phyloP scores from a whole-genome alignment of 495 filamentous ascomycete species.

The Paragyromitra xinjiangensis region DNA sequence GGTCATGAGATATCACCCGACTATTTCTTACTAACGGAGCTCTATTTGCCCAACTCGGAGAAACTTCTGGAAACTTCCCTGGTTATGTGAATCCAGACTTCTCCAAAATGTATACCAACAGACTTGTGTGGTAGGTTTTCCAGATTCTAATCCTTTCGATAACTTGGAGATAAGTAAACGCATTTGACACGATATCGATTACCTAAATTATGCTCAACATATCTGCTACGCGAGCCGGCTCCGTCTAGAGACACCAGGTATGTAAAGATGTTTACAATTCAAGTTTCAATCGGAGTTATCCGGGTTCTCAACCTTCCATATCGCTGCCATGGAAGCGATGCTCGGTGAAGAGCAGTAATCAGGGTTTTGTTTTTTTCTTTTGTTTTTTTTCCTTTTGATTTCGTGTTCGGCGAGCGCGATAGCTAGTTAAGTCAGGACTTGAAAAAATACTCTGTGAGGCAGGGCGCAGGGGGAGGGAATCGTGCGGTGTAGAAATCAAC shows the following conservation, averaged over 20 bases:
- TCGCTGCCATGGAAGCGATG: no score
- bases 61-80: neutral
- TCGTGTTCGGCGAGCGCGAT: neutral
- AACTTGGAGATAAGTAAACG: no score
- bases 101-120: neutral
- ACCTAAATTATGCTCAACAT: no score
- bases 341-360: no score
- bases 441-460: neutral
- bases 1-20: neutral
- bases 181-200: no score
- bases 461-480: neutral
- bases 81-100: neutral
- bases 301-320: no score
- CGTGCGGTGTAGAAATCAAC: neutral
- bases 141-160: no score
- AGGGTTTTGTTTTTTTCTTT: neutral
- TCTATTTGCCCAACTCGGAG: neutral
- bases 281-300: no score
- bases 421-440: neutral
- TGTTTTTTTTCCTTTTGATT: neutral
- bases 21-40: neutral
- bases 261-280: no score
- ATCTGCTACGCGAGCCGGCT: no score
- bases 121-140: no score
- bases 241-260: no score